Evolutionary conservation across 2,329 filamentous ascomycete species (phyloP).

Genomic region (Rugonectria rugulosa): DNA sequence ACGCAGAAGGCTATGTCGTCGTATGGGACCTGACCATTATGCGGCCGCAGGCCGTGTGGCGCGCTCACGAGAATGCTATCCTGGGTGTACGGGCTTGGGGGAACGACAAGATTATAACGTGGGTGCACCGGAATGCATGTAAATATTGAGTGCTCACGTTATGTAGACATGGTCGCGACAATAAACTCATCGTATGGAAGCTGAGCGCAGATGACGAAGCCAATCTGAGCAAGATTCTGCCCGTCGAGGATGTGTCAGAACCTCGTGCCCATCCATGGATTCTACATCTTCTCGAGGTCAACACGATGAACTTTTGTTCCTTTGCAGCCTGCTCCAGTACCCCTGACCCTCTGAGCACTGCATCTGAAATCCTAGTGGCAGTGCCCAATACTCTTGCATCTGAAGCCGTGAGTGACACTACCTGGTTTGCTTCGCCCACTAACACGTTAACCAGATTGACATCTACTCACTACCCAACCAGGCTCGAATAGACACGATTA

Average conservation of each 20-base stretch:
- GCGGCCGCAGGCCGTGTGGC: slow-evolving; percentile 85
- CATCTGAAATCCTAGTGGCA: slow-evolving; percentile 69
- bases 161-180: slow-evolving; percentile 85
- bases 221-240: slow-evolving; percentile 71
- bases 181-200: slow-evolving; percentile 86
- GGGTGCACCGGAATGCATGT: slow-evolving; percentile 42
- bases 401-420: slow-evolving; percentile 67
- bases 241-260: slow-evolving; percentile 66
- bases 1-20: slow-evolving; percentile 88
- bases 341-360: slow-evolving; percentile 32
- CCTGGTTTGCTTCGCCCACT: background rate
- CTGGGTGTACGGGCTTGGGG: slow-evolving; percentile 78
- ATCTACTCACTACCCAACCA: slow-evolving; percentile 84
- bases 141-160: background rate
- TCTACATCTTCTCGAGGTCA: slow-evolving; percentile 83
- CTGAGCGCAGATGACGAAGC: slow-evolving; percentile 67
- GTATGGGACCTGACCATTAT: slow-evolving; percentile 86
- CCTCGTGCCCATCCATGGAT: slow-evolving; percentile 77
- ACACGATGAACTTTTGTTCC: slow-evolving; percentile 94
- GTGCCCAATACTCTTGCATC: slow-evolving; percentile 81
- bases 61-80: slow-evolving; percentile 79
- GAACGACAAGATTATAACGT: slow-evolving; percentile 82
- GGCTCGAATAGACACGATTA: slow-evolving; percentile 67
- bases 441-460: slow-evolving; percentile 64
- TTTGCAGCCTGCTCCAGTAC: slow-evolving; percentile 69